These are phyloP conservation scores for Cnidoscolus chayamansa DNA, from an alignment of 441 rosid species.

Conservation along the genomic window DNA sequence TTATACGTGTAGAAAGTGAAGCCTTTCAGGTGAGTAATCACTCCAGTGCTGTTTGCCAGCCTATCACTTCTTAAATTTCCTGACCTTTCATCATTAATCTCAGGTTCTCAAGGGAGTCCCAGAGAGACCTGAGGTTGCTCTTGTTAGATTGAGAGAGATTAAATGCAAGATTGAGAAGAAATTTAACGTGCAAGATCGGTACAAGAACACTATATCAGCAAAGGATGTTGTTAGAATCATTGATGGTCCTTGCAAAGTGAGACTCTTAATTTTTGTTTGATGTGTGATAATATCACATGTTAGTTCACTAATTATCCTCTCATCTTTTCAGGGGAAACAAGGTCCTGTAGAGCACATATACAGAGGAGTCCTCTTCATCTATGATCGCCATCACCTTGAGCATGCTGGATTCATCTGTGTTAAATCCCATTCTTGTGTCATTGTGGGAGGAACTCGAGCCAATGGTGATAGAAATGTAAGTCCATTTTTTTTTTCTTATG, in stretches of 20 bases:
- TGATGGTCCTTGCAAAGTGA: conserved; percentile 89
- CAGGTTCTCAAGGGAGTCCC: conserved; percentile 96
- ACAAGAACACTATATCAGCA: conserved; percentile 62
- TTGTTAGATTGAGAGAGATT: conserved; percentile 88
- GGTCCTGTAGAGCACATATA: conserved; percentile 91
- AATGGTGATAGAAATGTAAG: conserved; percentile 71
- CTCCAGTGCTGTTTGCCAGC: neutral
- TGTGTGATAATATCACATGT: conserved; percentile 9
- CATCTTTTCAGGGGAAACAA: conserved; percentile 69
- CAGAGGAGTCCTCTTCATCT: conserved; percentile 67
- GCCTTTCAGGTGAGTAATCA: conserved; percentile 67
- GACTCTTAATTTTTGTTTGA: conserved; percentile 27
- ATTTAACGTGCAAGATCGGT: conserved; percentile 64
- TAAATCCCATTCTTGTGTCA: conserved; percentile 60
- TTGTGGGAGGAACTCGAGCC: conserved; percentile 81
- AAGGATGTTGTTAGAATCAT: conserved; percentile 79
- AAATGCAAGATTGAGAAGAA: conserved; percentile 88
- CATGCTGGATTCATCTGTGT: conserved; percentile 98
- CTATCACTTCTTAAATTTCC: neutral
- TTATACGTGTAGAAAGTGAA: conserved; percentile 94
- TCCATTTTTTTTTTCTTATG: neutral
- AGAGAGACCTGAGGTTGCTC: conserved; percentile 85
- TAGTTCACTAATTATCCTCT: conserved; percentile 11
- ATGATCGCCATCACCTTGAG: conserved; percentile 91
- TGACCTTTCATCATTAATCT: conserved; percentile 3